Percentiles rank a stretch among this genome's conserved stretches.
Conservation (phyloP, 1,284 basidiomycete species). For the Entoloma clypeatum region DNA sequence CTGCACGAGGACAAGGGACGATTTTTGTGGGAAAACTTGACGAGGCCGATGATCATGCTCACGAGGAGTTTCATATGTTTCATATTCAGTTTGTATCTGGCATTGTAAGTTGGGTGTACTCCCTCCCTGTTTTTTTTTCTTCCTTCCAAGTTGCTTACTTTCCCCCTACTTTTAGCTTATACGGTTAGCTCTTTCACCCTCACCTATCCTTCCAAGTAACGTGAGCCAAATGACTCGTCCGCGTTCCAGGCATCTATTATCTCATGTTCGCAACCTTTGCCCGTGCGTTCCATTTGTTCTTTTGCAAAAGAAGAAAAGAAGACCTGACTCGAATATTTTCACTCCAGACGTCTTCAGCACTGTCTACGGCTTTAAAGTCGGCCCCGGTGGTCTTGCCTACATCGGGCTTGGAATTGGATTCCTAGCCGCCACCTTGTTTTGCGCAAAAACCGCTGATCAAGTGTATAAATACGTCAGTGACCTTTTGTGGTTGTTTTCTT, state of each 20-base stretch:
- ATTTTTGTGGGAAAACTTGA: conserved; percentile 46
- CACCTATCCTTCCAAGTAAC: not conserved
- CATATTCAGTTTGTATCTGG: conserved; percentile 55
- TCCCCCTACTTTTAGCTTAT: conserved; percentile 36
- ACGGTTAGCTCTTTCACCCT: conserved; percentile 33
- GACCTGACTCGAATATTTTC: not conserved
- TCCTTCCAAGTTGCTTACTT: not conserved
- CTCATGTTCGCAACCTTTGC: conserved; percentile 65
- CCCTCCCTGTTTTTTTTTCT: not conserved
- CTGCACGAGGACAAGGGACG: conserved; percentile 33
- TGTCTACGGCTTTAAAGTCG: conserved; percentile 51
- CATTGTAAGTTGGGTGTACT: conserved; percentile 59
- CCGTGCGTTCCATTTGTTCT: conserved; percentile 24
- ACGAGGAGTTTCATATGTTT: conserved; percentile 59
- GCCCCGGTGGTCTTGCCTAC: conserved; percentile 53
- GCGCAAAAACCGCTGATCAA: conserved; percentile 45
- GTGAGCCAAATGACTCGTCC: not conserved
- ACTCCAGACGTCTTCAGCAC: conserved; percentile 39
- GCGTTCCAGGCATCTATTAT: conserved; percentile 55
- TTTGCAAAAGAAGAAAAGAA: conserved; percentile 26
- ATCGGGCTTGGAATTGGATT: conserved; percentile 62
- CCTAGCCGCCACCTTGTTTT: conserved; percentile 42
- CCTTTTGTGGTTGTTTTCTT: not conserved
- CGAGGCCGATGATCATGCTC: conserved; percentile 49
- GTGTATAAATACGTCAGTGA: conserved; percentile 49